Evolutionary conservation across 83 land plant species (phyloP).

Genomic region (Picea mariana): DNA sequence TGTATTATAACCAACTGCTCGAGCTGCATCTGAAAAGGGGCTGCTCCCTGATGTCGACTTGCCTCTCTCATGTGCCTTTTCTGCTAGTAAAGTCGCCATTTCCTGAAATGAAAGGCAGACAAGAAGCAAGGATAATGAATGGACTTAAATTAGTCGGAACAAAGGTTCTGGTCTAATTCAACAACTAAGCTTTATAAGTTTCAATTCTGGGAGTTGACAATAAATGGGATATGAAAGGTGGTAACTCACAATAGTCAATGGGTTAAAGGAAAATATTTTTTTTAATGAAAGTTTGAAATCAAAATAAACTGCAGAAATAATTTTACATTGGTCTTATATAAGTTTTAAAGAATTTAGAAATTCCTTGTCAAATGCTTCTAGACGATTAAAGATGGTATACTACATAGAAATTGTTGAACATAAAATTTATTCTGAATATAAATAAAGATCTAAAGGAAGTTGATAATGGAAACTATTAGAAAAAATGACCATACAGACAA

Average conservation of each 20-base stretch:
- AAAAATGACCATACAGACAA: too few relatives aligned
- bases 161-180: background rate
- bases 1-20: constrained; percentile 45
- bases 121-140: background rate
- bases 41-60: constrained; percentile 35
- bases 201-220: background rate
- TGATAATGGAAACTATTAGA: too few relatives aligned
- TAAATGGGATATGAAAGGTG: too few relatives aligned
- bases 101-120: constrained; percentile 26
- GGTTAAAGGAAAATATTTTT: background rate
- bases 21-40: constrained; percentile 62
- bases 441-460: too few relatives aligned
- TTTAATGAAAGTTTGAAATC: constrained; percentile 2
- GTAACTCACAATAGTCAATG: background rate
- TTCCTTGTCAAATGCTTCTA: too few relatives aligned
- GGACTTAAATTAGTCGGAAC: background rate
- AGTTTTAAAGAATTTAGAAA: too few relatives aligned
- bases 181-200: background rate
- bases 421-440: too few relatives aligned
- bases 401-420: too few relatives aligned
- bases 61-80: constrained; percentile 53
- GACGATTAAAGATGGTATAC: too few relatives aligned
- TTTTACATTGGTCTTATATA: too few relatives aligned
- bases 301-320: background rate
- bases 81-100: constrained; percentile 43